Evolutionary conservation across 2,329 filamentous ascomycete species (phyloP).

Genomic region (Stagonosporopsis vannaccii): DNA sequence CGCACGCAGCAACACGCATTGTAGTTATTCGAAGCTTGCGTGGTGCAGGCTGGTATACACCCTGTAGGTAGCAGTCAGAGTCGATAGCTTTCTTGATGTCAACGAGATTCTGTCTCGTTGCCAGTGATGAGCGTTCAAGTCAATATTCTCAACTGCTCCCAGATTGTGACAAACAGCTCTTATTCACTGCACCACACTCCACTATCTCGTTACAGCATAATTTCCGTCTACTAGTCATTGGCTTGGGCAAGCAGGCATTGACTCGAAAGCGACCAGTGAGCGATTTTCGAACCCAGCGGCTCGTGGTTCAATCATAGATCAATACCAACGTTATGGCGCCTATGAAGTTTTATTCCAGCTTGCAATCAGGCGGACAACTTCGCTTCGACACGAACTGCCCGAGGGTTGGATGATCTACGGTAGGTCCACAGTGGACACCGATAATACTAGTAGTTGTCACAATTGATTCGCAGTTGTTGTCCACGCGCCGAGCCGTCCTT

Average conservation of each 20-base stretch:
- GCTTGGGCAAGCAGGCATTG: not conserved
- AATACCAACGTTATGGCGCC: not conserved
- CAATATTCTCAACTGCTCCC: not conserved
- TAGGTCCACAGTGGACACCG: conserved; percentile 32
- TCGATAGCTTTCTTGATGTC: not conserved
- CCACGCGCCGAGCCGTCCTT: conserved; percentile 42
- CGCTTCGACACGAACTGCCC: conserved; percentile 4
- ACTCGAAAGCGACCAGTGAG: not conserved
- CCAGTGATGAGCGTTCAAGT: not conserved
- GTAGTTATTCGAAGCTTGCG: not conserved
- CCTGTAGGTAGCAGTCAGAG: not conserved
- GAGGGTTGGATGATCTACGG: conserved; percentile 24
- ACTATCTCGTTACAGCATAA: conserved; percentile 22
- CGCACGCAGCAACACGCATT: not conserved
- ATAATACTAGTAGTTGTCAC: conserved; percentile 13
- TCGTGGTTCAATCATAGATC: conserved; percentile 12
- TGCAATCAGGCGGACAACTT: not conserved
- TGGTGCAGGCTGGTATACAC: not conserved
- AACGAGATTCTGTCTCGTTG: not conserved
- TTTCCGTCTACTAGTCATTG: conserved; percentile 15
- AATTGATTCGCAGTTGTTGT: conserved; percentile 36
- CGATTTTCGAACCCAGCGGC: conserved; percentile 1
- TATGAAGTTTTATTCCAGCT: not conserved
- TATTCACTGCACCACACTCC: conserved; percentile 21
- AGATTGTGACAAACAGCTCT: conserved; percentile 2